Evolutionary conservation across 352 stramenopile genomes (phyloP), one percentile per base, ranked within the genome.

Genomic region (Globisporangium sylvaticum): DNA sequence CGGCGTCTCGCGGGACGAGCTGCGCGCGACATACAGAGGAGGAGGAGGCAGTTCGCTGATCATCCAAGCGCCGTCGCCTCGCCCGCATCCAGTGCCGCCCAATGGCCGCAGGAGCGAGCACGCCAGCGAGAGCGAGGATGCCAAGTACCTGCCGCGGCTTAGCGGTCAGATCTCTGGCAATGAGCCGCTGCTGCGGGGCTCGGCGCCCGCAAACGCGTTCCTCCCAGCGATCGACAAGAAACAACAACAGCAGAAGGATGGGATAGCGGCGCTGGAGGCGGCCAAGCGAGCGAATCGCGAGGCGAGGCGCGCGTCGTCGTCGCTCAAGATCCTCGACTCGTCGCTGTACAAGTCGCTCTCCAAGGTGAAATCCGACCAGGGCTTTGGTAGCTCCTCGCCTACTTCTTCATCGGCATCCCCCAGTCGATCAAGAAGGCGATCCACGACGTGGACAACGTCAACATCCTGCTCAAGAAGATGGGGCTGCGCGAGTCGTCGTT

Each of bases 311-410:
- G 64, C 82, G 39, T 58, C 79, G n/a, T 61, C 55, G 1, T 61
- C 55, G 15, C 64, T 78, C 44, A 94, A 94, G 58, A 65, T 94
- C 48, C 58, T 94, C 39, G 77, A 77, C 44, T 94, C 86, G 53
- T 83, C 86, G 50, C 70, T 92, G 56, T 91, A 89, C 74, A 89
- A 89, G 69, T 88, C 83, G 10, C 75, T 92, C 58, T 74, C 74
- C n/a, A 86, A 87, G 50, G 60, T 78, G 68, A 82, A 79, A 56
- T 65, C 70, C 2, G 72, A 83, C 31, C 32, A 58, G 24, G 69
- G 80, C 29, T 75, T 68, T 67, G 58, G 55, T 15, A 58, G 18
- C 27, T 39, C 25, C 1, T 34, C 24, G 50, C 34, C 34, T 42
- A 12, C 34, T 42, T 42, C 14, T 7, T 44, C 2, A 0, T 58